phyloP scores from a whole-genome alignment of 768 basidiomycete species.

The Russula compacta region DNA sequence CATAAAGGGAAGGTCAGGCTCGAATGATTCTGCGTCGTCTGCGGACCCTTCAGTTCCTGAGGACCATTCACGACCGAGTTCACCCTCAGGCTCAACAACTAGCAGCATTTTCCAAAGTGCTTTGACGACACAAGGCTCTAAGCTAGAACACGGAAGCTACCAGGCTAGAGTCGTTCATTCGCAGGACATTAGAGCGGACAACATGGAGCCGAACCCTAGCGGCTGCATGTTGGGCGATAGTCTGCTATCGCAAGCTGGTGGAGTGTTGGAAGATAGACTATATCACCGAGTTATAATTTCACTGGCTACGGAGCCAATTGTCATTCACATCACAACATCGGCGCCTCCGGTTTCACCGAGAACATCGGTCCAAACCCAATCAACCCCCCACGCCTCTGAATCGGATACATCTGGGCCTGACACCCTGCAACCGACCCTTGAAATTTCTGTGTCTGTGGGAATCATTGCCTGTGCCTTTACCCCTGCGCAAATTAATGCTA shows the following conservation, averaged over 20 bases:
- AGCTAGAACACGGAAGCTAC: background rate
- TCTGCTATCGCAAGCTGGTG: background rate
- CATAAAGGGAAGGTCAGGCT: constrained; percentile 21
- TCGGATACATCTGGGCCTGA: background rate
- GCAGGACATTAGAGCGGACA: background rate
- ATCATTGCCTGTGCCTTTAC: constrained; percentile 19
- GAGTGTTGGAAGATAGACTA: background rate
- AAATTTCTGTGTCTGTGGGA: constrained; percentile 11
- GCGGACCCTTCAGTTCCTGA: constrained; percentile 69
- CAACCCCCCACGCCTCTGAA: background rate
- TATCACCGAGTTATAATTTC: constrained; percentile 10
- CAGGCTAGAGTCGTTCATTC: background rate
- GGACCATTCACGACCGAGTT: constrained; percentile 28
- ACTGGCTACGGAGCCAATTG: constrained; percentile 14
- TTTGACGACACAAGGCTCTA: constrained; percentile 3
- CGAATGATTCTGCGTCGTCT: constrained; percentile 57
- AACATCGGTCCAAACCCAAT: background rate
- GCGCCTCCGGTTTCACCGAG: background rate
- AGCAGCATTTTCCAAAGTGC: constrained; percentile 79
- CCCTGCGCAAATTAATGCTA: constrained; percentile 7
- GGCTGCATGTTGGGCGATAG: background rate
- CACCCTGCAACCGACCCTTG: constrained; percentile 11
- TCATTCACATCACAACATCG: constrained; percentile 17
- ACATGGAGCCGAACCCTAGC: background rate
- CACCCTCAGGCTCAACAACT: constrained; percentile 35